Evolutionary conservation across 495 filamentous ascomycete genomes (phyloP), one percentile per base, ranked within the genome.

Genomic region (Halenospora varia): DNA sequence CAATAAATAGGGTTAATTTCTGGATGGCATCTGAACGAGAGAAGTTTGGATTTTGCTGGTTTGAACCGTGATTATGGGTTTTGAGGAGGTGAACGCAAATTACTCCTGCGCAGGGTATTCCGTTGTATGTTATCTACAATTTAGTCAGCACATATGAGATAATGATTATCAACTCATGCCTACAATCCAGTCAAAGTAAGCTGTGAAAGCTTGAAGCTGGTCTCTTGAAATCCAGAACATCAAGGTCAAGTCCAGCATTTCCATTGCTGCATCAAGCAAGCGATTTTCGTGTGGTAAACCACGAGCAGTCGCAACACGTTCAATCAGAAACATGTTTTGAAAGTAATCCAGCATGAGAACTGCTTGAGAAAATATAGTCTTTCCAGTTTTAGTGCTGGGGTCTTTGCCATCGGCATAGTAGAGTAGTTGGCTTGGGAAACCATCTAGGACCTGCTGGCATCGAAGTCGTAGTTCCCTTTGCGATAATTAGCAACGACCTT

Each of bases 151-250:
- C 44, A 8, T 47, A 47, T 47, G 18, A 8, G 10, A 25, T 10
- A 6, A n/a, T 3, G 3, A n/a, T 46, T 13, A 8, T 10, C 25
- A 49, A 23, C 8, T 25, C 17, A 41, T 11, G 54, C 55, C 17
- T 42, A 66, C 63, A 46, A 66, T 63, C 64, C 64, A 63, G 50
- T 66, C 64, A 24, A 66, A 66, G 10, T n/a, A 10, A n/a, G 20
- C 22, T 2, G 52, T 42, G n/a, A 45, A 66, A 25, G 19, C 13
- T 41, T 55, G 50, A 0, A 66, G 44, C 17, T 57, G 48, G 49
- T 63, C 64, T 29, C 61, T 25, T 18, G 60, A 60, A 1, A 57
- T 56, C 64, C 64, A 66, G 22, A 66, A 59, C 52, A 59, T 59
- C 22, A 66, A 45, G 11, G 54, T 35, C 4, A 60, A 39, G 25